These are phyloP conservation scores for Globisporangium abappressorium DNA, from an alignment of 352 stramenopile genomes.

Conservation along the genomic window DNA sequence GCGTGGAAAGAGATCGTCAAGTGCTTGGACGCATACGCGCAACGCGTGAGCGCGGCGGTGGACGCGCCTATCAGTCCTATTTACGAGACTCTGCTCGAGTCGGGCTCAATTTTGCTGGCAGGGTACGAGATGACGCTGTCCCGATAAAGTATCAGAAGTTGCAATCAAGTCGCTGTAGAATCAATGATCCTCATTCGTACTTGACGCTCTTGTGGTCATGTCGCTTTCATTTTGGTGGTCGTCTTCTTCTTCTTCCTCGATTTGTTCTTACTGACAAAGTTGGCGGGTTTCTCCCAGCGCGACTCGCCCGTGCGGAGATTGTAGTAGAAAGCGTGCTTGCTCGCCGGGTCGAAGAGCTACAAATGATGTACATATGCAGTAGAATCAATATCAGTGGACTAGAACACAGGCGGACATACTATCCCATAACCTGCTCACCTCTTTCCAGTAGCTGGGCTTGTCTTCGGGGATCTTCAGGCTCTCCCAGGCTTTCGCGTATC, in stretches of 20 bases:
- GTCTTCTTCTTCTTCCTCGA: slow-evolving; percentile 22
- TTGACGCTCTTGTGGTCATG: background rate
- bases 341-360: slow-evolving; percentile 44
- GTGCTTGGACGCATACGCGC: slow-evolving; percentile 76
- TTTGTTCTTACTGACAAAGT: slow-evolving; percentile 23
- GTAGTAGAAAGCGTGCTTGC: slow-evolving; percentile 57
- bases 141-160: background rate
- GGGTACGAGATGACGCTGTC: slow-evolving; percentile 62
- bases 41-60: slow-evolving; percentile 56
- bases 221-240: slow-evolving; percentile 5
- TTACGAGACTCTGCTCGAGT: slow-evolving; percentile 75
- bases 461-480: slow-evolving; percentile 36
- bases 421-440: slow-evolving; percentile 27
- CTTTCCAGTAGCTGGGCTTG: slow-evolving; percentile 61
- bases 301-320: slow-evolving; percentile 69
- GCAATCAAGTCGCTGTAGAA: background rate
- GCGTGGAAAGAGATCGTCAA: slow-evolving; percentile 80
- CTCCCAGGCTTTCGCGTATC: slow-evolving; percentile 36
- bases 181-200: background rate
- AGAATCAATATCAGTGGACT: background rate
- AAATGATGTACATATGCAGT: background rate
- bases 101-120: slow-evolving; percentile 71
- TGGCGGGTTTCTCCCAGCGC: slow-evolving; percentile 48
- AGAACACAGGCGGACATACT: background rate
- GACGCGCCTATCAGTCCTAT: slow-evolving; percentile 50